Conservation (phyloP, 805 yeast species). For the Ogataea ganodermae region DNA sequence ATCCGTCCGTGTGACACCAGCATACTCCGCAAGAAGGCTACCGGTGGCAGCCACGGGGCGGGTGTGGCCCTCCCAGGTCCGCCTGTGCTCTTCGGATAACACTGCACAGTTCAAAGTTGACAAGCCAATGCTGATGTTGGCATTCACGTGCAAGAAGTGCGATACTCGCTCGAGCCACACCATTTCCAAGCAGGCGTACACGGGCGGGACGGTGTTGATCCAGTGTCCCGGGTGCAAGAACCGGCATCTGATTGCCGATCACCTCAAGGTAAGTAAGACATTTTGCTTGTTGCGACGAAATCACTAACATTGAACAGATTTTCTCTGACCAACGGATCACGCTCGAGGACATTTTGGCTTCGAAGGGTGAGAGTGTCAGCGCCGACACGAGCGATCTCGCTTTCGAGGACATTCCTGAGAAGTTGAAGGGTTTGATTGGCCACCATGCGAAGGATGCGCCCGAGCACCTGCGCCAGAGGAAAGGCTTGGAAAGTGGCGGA, state of each 20-base stretch:
- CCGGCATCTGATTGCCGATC: slow-evolving; percentile 91
- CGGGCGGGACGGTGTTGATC: slow-evolving; percentile 80
- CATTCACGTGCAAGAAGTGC: slow-evolving; percentile 92
- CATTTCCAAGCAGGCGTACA: slow-evolving; percentile 91
- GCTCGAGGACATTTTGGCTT: slow-evolving; percentile 74
- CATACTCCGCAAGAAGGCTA: background rate
- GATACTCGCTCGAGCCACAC: slow-evolving; percentile 80
- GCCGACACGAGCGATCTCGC: slow-evolving; percentile 66
- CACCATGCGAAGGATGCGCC: slow-evolving; percentile 74
- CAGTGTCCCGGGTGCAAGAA: slow-evolving; percentile 90
- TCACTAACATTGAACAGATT: too few species aligned
- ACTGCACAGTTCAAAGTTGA: slow-evolving; percentile 51
- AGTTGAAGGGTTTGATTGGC: slow-evolving; percentile 52
- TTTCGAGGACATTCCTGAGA: slow-evolving; percentile 67
- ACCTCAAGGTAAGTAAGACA: slow-evolving; percentile 49
- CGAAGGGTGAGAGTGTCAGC: slow-evolving; percentile 75
- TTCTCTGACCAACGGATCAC: slow-evolving; percentile 78
- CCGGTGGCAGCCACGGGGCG: background rate
- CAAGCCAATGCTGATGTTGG: slow-evolving; percentile 79
- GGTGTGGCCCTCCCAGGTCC: background rate
- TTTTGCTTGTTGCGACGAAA: slow-evolving; percentile 29
- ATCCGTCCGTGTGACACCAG: background rate
- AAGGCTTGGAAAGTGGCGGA: slow-evolving; percentile 2
- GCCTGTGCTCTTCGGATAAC: slow-evolving; percentile 1
- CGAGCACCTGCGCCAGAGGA: slow-evolving; percentile 29